These are phyloP conservation scores for Auricularia sp. DNA, from an alignment of 768 basidiomycete species.

Conservation along the genomic window DNA sequence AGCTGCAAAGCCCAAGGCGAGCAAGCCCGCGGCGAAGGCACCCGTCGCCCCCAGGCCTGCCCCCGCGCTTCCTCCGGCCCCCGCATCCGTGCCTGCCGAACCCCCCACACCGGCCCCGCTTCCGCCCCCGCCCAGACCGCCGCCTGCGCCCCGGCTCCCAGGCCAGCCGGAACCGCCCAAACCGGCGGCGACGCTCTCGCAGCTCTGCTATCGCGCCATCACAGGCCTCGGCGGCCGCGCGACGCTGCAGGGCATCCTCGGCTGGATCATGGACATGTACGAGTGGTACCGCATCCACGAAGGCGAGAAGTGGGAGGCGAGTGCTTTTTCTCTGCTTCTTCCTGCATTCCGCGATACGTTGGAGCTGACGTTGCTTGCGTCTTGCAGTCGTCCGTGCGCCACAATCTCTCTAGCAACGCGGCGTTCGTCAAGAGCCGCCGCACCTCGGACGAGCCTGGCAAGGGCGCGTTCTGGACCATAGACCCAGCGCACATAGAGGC, in stretches of 20 bases:
- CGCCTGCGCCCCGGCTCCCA: conserved; percentile 25
- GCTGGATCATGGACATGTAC: conserved; percentile 81
- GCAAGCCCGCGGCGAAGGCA: not conserved
- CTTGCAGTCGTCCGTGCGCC: conserved; percentile 81
- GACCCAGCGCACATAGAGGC: conserved; percentile 62
- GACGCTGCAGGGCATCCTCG: conserved; percentile 85
- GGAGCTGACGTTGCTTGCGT: conserved; percentile 5
- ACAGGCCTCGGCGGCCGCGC: conserved; percentile 72
- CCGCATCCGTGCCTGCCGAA: not conserved
- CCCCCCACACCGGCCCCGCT: conserved; percentile 26
- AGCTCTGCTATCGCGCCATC: conserved; percentile 84
- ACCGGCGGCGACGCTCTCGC: conserved; percentile 84
- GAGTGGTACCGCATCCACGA: conserved; percentile 87
- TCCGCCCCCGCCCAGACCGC: conserved; percentile 26
- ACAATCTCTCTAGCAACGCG: conserved; percentile 86
- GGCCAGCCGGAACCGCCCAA: conserved; percentile 56
- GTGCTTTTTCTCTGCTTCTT: conserved; percentile 15
- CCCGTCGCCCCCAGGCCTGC: not conserved
- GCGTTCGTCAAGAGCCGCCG: conserved; percentile 89
- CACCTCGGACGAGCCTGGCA: conserved; percentile 75
- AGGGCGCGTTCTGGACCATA: conserved; percentile 90
- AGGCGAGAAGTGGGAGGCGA: conserved; percentile 82
- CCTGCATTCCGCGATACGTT: not conserved
- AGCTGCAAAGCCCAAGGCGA: conserved; percentile 9
- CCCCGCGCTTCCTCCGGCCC: not conserved